phyloP scores from a whole-genome alignment of 345 rosid species.

The Eucalyptus rudis region DNA sequence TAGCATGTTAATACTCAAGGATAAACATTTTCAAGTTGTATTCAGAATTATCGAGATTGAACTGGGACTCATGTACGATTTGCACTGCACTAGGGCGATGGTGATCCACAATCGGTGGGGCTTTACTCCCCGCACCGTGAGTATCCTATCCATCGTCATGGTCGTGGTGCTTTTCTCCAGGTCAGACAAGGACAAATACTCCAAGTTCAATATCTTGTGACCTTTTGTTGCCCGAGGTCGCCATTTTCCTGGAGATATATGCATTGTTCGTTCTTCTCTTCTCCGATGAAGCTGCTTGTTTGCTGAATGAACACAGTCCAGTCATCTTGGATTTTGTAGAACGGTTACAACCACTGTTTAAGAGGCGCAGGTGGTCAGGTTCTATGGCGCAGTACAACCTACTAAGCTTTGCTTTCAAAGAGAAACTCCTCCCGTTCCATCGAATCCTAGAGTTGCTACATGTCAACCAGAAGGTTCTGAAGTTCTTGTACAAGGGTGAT shows the following conservation, averaged over 20 bases:
- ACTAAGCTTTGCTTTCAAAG: background rate
- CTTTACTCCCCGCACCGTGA: background rate
- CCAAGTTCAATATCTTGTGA: background rate
- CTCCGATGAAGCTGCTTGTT: background rate
- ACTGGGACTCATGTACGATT: slow-evolving; percentile 1
- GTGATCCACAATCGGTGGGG: background rate
- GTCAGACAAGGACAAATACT: background rate
- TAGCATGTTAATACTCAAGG: background rate
- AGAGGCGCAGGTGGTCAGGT: background rate
- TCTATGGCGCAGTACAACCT: background rate
- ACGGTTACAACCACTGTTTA: background rate
- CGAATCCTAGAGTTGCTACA: background rate
- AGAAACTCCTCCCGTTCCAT: background rate
- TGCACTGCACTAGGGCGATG: slow-evolving; percentile 23
- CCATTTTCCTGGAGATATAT: background rate
- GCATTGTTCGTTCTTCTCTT: background rate
- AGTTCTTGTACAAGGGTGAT: background rate
- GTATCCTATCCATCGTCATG: background rate
- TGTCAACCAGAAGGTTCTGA: background rate
- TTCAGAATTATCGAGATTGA: slow-evolving; percentile 8
- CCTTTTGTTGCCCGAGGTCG: background rate
- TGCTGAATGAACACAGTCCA: background rate
- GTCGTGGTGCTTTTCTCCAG: background rate
- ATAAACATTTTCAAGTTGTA: background rate
- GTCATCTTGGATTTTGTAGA: background rate